Evolutionary conservation across 352 stramenopile species (phyloP).

Genomic region (Phytopythium montanum): DNA sequence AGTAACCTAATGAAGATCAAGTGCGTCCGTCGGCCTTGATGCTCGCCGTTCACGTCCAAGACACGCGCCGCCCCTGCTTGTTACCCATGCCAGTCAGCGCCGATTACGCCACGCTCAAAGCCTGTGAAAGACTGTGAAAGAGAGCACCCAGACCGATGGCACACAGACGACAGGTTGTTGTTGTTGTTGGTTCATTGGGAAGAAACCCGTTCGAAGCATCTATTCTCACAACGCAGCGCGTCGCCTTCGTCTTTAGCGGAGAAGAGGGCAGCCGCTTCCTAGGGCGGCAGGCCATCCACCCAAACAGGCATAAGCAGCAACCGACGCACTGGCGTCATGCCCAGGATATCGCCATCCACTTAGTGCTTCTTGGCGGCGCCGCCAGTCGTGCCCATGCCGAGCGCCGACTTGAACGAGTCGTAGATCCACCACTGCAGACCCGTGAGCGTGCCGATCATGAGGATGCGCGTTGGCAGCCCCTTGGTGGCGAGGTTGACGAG

Average conservation of each 20-base stretch:
- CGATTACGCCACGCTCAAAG: background rate
- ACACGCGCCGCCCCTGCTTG: background rate
- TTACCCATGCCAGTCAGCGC: background rate
- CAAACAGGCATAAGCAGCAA: constrained; percentile 4
- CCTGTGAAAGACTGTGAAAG: background rate
- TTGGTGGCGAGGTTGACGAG: constrained; percentile 80
- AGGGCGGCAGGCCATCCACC: constrained; percentile 12
- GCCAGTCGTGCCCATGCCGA: constrained; percentile 90
- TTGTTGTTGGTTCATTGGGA: constrained; percentile 2
- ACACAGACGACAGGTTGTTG: background rate
- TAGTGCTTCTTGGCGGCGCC: constrained; percentile 78
- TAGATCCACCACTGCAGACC: constrained; percentile 98
- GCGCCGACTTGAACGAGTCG: constrained; percentile 93
- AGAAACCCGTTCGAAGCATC: constrained; percentile 12
- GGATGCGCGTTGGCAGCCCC: constrained; percentile 91
- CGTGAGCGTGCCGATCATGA: constrained; percentile 96
- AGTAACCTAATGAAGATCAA: background rate
- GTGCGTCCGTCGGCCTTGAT: background rate
- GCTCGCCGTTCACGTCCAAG: background rate
- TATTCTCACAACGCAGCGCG: constrained; percentile 4
- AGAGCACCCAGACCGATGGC: too few species aligned
- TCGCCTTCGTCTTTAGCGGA: background rate
- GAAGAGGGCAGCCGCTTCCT: constrained; percentile 7
- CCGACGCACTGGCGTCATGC: constrained; percentile 6
- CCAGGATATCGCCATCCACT: constrained; percentile 13